Conservation (phyloP, 176 grass and related monocot genomes). For the Oryza glumipatula region DNA sequence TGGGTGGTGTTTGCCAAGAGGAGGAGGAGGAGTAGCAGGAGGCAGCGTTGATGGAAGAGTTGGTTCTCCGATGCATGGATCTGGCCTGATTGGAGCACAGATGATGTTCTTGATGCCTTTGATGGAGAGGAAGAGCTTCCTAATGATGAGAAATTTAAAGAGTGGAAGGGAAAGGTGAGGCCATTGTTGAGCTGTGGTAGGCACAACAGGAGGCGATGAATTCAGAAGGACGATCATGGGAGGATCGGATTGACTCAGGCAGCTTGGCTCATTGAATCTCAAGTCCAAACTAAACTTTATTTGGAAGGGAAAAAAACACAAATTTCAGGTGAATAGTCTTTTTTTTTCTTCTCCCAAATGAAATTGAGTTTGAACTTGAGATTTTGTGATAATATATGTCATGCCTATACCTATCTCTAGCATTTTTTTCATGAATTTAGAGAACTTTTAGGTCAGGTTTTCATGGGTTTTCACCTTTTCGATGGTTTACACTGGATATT, state of each 20-base stretch:
- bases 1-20: conserved; percentile 33
- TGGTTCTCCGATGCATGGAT: conserved; percentile 46
- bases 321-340: too few relatives aligned
- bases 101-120: conserved; percentile 24
- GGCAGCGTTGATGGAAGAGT: conserved; percentile 51
- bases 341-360: too few relatives aligned
- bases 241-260: conserved; percentile 51
- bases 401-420: too few relatives aligned
- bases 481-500: too few relatives aligned
- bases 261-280: background rate
- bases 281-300: too few relatives aligned
- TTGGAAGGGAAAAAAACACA: too few relatives aligned
- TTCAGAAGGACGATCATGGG: conserved; percentile 51
- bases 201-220: conserved; percentile 51
- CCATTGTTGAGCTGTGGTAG: conserved; percentile 57
- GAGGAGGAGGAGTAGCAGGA: background rate
- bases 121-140: conserved; percentile 38
- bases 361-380: too few relatives aligned
- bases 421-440: too few relatives aligned
- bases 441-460: too few relatives aligned
- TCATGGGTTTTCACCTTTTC: too few relatives aligned
- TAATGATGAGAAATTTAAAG: conserved; percentile 55
- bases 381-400: too few relatives aligned
- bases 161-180: conserved; percentile 69
- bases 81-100: conserved; percentile 40